Evolutionary conservation across 73 alveolate species (phyloP).

Genomic region (Symbiodinium natans): DNA sequence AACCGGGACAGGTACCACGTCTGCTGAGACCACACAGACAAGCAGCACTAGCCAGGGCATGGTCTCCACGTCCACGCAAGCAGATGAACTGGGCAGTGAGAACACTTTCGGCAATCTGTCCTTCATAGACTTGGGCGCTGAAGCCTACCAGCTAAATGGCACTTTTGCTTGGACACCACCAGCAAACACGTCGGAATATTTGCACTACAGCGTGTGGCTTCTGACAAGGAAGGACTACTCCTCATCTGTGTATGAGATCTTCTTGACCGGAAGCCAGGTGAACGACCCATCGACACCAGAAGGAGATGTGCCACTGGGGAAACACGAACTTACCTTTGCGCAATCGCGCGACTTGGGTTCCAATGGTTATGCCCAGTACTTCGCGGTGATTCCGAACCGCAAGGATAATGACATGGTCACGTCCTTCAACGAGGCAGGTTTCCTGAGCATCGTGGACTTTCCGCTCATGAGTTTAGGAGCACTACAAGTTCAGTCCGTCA

Average conservation of each 20-base stretch:
- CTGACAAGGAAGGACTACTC: background rate
- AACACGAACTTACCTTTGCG: background rate
- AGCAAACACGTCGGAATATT: background rate
- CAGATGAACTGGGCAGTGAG: no score
- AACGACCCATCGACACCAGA: background rate
- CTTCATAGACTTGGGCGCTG: background rate
- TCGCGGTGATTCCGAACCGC: background rate
- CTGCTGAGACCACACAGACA: background rate
- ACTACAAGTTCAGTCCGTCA: background rate
- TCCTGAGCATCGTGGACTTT: background rate
- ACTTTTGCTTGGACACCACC: background rate
- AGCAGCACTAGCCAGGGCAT: no score
- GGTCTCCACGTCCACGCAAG: no score
- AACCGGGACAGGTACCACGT: background rate
- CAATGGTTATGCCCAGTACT: background rate
- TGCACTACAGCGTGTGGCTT: conserved; percentile 6
- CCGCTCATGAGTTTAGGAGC: background rate
- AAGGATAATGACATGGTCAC: background rate
- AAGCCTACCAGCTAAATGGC: background rate
- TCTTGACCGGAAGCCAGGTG: background rate
- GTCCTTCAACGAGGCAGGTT: background rate
- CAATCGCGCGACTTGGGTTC: background rate
- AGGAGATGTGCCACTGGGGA: background rate
- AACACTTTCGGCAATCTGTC: background rate
- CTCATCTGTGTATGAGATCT: background rate